Evolutionary conservation across 768 basidiomycete species (phyloP), one percentile per base, ranked within the genome.

Genomic region (Kondoa malvinella): DNA sequence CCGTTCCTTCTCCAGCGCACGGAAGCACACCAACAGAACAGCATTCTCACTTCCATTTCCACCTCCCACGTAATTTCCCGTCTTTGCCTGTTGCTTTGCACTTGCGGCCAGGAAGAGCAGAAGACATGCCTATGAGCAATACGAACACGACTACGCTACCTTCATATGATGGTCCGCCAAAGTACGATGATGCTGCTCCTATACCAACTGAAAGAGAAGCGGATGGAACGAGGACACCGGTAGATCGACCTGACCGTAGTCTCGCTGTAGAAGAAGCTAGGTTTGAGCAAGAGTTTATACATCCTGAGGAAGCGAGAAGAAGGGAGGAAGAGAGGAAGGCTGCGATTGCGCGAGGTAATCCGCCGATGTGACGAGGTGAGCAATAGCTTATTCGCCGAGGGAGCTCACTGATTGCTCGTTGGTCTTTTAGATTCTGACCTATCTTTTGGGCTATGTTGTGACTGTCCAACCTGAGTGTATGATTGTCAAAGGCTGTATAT

Each of bases 1-100:
- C 61, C 31, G 12, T 33, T 31, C 25, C 61, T 26, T 21, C 61
- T 63, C 3, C 27, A 33, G 61, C 4, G 8, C 57, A 16, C 61
- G 32, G n/a, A 15, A 15, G n/a, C 32, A 8, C 27, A 3, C 30
- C 61, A 14, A 34, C 61, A 16, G 29, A 63, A 29, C 27, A 63
- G 17, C 61, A 63, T 33, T 63, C n/a, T 14, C 61, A 63, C 61
- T 63, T 63, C 30, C 61, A 63, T 32, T 34, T n/a, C n/a, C n/a
- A n/a, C n/a, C n/a, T n/a, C n/a, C n/a, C n/a, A n/a, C n/a, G n/a
- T n/a, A n/a, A n/a, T n/a, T n/a, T 63, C 32, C 61, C 61, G 15
- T 63, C 61, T 33, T 63, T 63, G 29, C 61, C 61, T 3, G 61
- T 29, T 32, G 61, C 61, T 31, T n/a, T 63, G 27, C 61, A 63